phyloP scores from a whole-genome alignment of 306 rosid species.

The Quercus glauca region DNA sequence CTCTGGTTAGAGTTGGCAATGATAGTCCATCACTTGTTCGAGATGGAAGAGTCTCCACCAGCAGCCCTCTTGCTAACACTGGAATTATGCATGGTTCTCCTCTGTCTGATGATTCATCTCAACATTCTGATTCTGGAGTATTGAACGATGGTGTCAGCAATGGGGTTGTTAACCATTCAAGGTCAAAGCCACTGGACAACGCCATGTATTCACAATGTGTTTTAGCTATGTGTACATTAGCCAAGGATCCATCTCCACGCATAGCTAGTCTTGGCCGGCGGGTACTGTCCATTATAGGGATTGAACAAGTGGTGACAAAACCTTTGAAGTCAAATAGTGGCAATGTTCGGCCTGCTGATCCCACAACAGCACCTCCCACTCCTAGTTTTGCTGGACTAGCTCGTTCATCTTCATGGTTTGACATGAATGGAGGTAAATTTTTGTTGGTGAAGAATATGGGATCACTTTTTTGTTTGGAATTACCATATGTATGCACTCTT shows the following conservation, averaged over 20 bases:
- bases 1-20: slow-evolving; percentile 68
- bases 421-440: slow-evolving; percentile 84
- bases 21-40: slow-evolving; percentile 59
- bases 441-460: slow-evolving; percentile 7
- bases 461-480: not conserved
- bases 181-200: slow-evolving; percentile 67
- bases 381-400: slow-evolving; percentile 69
- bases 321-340: slow-evolving; percentile 50
- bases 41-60: slow-evolving; percentile 79
- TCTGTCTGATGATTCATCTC: slow-evolving; percentile 84
- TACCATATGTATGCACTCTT: not conserved
- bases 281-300: slow-evolving; percentile 86
- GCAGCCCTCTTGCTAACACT: slow-evolving; percentile 81
- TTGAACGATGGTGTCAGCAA: slow-evolving; percentile 80
- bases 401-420: slow-evolving; percentile 95
- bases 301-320: slow-evolving; percentile 88
- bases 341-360: slow-evolving; percentile 45
- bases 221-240: slow-evolving; percentile 81
- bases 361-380: slow-evolving; percentile 33
- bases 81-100: slow-evolving; percentile 97
- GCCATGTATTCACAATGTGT: slow-evolving; percentile 80
- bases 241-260: slow-evolving; percentile 97
- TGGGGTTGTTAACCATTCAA: slow-evolving; percentile 63
- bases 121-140: slow-evolving; percentile 94
- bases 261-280: slow-evolving; percentile 88